A percentile compares a stretch with the other conserved stretches of the same genome.
phyloP scores from a whole-genome alignment of 1,284 basidiomycete species.

The Anthracocystis setariae region DNA sequence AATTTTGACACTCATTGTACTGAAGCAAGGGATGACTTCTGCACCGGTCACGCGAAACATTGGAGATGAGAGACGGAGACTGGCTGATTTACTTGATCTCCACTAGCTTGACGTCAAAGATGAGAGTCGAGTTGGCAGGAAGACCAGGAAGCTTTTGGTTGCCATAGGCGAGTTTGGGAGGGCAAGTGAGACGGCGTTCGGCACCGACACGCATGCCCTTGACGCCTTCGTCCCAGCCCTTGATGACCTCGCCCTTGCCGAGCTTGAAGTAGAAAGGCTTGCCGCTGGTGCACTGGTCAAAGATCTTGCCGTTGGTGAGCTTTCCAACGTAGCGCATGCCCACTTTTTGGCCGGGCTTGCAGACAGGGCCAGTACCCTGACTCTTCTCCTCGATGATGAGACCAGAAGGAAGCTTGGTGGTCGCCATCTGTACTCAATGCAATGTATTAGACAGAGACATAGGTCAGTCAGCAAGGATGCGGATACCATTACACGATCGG shows the following conservation, averaged over 20 bases:
- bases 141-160: conserved; percentile 71
- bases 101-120: conserved; percentile 73
- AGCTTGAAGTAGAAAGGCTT: conserved; percentile 87
- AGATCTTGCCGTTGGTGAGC: conserved; percentile 82
- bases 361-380: conserved; percentile 80
- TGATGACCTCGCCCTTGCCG: conserved; percentile 90
- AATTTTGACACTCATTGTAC: no score
- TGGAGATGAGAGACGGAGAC: background rate
- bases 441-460: background rate
- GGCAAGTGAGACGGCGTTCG: conserved; percentile 83
- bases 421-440: conserved; percentile 22
- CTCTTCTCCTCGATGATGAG: conserved; percentile 82
- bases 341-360: conserved; percentile 85
- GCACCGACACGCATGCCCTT: conserved; percentile 91
- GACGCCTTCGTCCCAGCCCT: conserved; percentile 88
- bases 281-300: conserved; percentile 89
- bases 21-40: no score
- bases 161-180: conserved; percentile 73
- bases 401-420: conserved; percentile 76
- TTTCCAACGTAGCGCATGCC: conserved; percentile 91
- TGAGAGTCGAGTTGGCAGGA: conserved; percentile 71
- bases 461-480: background rate
- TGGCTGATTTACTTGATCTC: conserved; percentile 40
- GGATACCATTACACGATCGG: background rate
- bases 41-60: no score